Evolutionary conservation across 352 stramenopile species (phyloP).

Genomic region (Phytophthora crassamura): DNA sequence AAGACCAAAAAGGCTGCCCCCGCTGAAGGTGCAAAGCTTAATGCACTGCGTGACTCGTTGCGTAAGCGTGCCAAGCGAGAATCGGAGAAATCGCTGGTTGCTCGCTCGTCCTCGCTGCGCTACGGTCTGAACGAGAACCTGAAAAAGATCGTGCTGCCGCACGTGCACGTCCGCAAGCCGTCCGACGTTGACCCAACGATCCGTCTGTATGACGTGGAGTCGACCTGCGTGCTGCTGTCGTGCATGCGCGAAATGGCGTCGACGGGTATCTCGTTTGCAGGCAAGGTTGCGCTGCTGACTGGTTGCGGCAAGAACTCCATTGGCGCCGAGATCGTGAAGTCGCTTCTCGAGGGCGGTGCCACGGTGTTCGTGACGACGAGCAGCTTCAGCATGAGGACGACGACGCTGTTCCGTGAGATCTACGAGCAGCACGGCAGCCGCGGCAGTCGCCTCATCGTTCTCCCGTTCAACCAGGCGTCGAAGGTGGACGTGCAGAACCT

Average conservation of each 20-base stretch:
- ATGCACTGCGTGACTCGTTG: slow-evolving; percentile 61
- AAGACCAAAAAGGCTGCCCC: slow-evolving; percentile 38
- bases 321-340: slow-evolving; percentile 83
- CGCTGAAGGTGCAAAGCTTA: slow-evolving; percentile 63
- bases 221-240: slow-evolving; percentile 77
- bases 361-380: slow-evolving; percentile 89
- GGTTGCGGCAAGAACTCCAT: slow-evolving; percentile 89
- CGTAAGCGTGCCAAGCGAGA: slow-evolving; percentile 50
- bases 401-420: slow-evolving; percentile 73
- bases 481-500: slow-evolving; percentile 77
- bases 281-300: slow-evolving; percentile 88
- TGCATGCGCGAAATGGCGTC: slow-evolving; percentile 90
- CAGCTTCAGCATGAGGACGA: slow-evolving; percentile 69
- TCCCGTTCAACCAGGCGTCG: slow-evolving; percentile 90
- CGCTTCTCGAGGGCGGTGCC: slow-evolving; percentile 84
- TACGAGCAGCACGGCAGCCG: slow-evolving; percentile 88
- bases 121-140: slow-evolving; percentile 66
- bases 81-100: slow-evolving; percentile 44
- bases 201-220: slow-evolving; percentile 82
- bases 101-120: slow-evolving; percentile 55
- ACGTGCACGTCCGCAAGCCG: slow-evolving; percentile 81
- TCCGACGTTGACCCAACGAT: slow-evolving; percentile 81
- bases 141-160: slow-evolving; percentile 73
- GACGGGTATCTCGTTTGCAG: slow-evolving; percentile 82
- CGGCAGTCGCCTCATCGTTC: slow-evolving; percentile 76